Base-by-base conservation (phyloP, 257 asterid species). In the Buddleja alternifolia region DNA sequence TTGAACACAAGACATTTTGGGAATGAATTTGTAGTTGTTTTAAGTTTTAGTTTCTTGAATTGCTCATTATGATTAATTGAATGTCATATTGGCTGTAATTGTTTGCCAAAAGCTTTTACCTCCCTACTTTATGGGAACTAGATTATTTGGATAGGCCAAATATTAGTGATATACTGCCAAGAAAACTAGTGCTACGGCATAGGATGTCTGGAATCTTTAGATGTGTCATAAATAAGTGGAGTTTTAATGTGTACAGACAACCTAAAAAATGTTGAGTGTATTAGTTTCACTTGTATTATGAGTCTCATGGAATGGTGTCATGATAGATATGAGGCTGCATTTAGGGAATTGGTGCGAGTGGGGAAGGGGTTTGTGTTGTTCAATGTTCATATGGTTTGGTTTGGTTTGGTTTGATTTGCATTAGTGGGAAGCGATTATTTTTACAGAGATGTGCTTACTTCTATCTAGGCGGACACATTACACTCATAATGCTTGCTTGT, bases 21-120 rank as follows among this genome's bases (percentile, higher is more conserved):
- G 58, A 56, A 46, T 55, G 66, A 69, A 44, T 46, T 16, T 7
- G 45, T 41, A 32, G 48, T 15, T 55, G 17, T 32, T 48, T 20
- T 12, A 17, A 32, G 3, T 5, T 56, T 50, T n/a, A 20, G 20
- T 45, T 65, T 16, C 16, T 8, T 12, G 50, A 25, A 58, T 8
- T 44, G 45, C 10, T 15, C 20, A 16, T 36, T 34, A 17, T 10
- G 9, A 41, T 48, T 23, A 29, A 8, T 54, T 40, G 20, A n/a
- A 41, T 19, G 15, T 54, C 16, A 3, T 19, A 23, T 50, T 11
- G 8, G 10, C 10, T 20, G 54, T 17, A 47, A 45, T n/a, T 45
- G 25, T 46, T 17, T 44, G 8, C 10, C 6, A 14, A 8, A 25
- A 15, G 25, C 19, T 24, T n/a, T 32, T 75, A 55, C 53, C 23